Evolutionary conservation across 163 green algal genomes (phyloP).

Genomic region (Volvox carteri): DNA sequence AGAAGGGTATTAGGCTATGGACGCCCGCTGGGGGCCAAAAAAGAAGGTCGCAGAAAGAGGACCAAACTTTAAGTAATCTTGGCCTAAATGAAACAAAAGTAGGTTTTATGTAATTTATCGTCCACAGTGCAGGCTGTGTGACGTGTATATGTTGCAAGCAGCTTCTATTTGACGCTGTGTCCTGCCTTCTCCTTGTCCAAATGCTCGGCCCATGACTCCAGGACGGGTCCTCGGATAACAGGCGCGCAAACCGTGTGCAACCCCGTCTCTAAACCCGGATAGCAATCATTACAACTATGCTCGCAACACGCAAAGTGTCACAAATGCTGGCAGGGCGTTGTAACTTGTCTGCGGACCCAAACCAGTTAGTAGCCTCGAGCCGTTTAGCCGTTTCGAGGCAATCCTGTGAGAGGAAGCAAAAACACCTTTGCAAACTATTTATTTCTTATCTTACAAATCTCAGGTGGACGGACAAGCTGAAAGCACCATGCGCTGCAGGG

Average conservation of each 20-base stretch:
- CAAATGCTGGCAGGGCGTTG: too few relatives aligned
- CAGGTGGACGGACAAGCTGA: too few relatives aligned
- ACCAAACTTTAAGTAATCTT: slow-evolving; percentile 1
- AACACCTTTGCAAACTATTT: too few relatives aligned
- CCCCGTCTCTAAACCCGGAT: too few relatives aligned
- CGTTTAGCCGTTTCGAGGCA: too few relatives aligned
- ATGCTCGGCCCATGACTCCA: background rate
- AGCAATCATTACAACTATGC: too few relatives aligned
- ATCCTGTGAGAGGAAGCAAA: too few relatives aligned
- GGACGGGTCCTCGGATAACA: background rate
- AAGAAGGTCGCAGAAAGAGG: slow-evolving; percentile 4
- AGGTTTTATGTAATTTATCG: background rate
- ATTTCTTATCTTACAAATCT: too few relatives aligned
- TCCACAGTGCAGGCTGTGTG: background rate
- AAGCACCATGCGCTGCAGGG: too few relatives aligned
- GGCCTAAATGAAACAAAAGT: background rate
- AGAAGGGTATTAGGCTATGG: slow-evolving; percentile 4
- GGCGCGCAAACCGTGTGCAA: background rate
- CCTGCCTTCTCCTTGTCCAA: background rate
- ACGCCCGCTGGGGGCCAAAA: slow-evolving; percentile 1
- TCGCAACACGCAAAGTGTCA: too few relatives aligned
- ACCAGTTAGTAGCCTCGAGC: too few relatives aligned
- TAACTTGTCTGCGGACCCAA: too few relatives aligned
- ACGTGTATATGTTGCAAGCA: background rate
- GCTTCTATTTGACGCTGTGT: background rate